Evolutionary conservation across 345 rosid genomes (phyloP), one percentile per base, ranked within the genome.

Genomic region (Gossypium thurberi): DNA sequence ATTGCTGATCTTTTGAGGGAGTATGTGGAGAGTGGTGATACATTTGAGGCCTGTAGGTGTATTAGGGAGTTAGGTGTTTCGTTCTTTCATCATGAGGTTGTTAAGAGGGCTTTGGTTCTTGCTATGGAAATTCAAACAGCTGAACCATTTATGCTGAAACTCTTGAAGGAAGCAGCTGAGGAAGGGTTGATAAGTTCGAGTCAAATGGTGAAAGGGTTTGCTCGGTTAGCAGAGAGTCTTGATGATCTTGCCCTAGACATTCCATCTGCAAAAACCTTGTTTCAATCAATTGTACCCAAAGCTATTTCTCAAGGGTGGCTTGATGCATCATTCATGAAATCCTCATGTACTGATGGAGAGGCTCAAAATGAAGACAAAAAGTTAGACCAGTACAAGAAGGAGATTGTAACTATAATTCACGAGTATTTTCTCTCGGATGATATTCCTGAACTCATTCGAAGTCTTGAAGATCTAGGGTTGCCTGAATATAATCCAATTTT

Each of bases 361-460:
- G 63, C 58, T 62, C 75, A 73, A 21, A 76, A 51, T 52, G 84
- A 88, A 64, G 90, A 90, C 47, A 84, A 73, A 40, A 89, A 79
- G 74, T 61, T 96, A 71, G 87, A 82, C 63, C 77, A 56, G 72
- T 96, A 93, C 73, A 96, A 93, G 85, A 88, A 85, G 79, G 97
- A 96, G 77, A 78, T 78, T 13, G 96, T 85, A 51, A 84, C 86
- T 14, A 90, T 96, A 75, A 93, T 96, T 79, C 98, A 91, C 26
- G 99, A 96, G 72, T 96, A 96, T 84, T 96, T 96, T 84, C 87
- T 87, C 56, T 93, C 99, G 0, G 99, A 96, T 81, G 99, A 96
- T 85, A 93, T 93, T 75, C 97, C 99, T 62, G 97, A 96, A 84
- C 89, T 96, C 59, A 87, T 96, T 75, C 85, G 82, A 6, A 91